Base-by-base conservation (phyloP, 192 early-diverging fungal species). In the Backusella parvicylindrica region DNA sequence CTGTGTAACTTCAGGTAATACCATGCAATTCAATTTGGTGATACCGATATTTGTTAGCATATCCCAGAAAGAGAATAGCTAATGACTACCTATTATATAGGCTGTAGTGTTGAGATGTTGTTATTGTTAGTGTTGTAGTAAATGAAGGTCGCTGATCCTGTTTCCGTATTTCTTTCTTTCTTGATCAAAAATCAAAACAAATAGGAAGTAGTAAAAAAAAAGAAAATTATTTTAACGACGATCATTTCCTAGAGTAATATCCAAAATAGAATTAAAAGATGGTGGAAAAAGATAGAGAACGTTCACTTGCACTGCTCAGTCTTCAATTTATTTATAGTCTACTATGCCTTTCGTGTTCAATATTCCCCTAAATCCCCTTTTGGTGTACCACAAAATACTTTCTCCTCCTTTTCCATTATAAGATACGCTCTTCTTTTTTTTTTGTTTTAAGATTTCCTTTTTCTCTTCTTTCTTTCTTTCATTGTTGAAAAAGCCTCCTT, bases 361-460 rank as follows among this genome's bases (percentile, higher is more conserved):
- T 60, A 13, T 13, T 28, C 53, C 53, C 53, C 53, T 60, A 60
- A 60, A 28, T 60, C 53, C 23, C 53, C 0, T 60, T 60, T 60
- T 60, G 53, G 53, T 60, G 23, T 28, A 60, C 53, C 53, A 60
- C 53, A 60, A 56, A 56, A 60, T 60, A 60, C 53, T 60, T 28
- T 60, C 53, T 28, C 50, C 50, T 53, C 53, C 12, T 60, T 60
- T 60, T 60, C 26, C 53, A 28, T 60, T 28, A 60, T 60, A 60
- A 60, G 12, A 43, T 43, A 60, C 26, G 26, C 53, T 23, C 12
- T 28, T 21, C 12, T 50, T 0, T 50, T 0, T 21, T 60, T 60
- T 60, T 60, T 60, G 53, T 60, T 56, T 56, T 60, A 60, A 9
- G 53, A 60, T 60, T 60, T 60, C 37, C 4, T 8, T 21, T n/a